Percentiles rank a stretch among this genome's conserved stretches.
Conservation (phyloP, 768 basidiomycete species). For the Clathrus columnatus region DNA sequence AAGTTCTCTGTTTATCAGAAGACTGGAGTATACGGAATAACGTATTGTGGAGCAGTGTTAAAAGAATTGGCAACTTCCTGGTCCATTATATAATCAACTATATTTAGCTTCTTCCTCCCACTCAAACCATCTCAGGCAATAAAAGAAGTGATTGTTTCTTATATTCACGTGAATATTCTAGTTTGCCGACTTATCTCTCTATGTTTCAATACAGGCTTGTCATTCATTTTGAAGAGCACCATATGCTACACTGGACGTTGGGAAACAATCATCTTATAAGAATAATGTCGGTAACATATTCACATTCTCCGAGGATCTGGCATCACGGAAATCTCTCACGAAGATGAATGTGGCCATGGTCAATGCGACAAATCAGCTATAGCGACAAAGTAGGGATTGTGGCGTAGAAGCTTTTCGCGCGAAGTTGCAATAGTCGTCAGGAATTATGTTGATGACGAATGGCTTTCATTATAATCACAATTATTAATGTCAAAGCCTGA, state of each 20-base stretch:
- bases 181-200: not conserved
- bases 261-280: not conserved
- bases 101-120: not conserved
- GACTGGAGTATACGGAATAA: not conserved
- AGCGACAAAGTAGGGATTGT: too few species aligned
- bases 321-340: not conserved
- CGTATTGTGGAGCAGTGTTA: not conserved
- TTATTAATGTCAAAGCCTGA: too few species aligned
- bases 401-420: too few species aligned
- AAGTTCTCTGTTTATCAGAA: too few species aligned
- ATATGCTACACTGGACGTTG: not conserved
- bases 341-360: not conserved
- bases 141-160: not conserved
- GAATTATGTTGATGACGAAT: too few species aligned
- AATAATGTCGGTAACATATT: not conserved
- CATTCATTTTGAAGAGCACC: not conserved
- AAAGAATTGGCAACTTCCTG: not conserved
- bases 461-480: too few species aligned
- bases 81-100: not conserved
- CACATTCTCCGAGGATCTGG: not conserved
- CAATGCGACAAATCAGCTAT: too few species aligned
- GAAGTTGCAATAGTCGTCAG: too few species aligned
- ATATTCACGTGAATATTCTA: not conserved
- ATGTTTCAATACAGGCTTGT: too few species aligned
- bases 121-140: too few species aligned